Evolutionary conservation across 2,329 filamentous ascomycete species (phyloP), one percentile per base, ranked within the genome.

Genomic region (Diplodia scrobiculata): DNA sequence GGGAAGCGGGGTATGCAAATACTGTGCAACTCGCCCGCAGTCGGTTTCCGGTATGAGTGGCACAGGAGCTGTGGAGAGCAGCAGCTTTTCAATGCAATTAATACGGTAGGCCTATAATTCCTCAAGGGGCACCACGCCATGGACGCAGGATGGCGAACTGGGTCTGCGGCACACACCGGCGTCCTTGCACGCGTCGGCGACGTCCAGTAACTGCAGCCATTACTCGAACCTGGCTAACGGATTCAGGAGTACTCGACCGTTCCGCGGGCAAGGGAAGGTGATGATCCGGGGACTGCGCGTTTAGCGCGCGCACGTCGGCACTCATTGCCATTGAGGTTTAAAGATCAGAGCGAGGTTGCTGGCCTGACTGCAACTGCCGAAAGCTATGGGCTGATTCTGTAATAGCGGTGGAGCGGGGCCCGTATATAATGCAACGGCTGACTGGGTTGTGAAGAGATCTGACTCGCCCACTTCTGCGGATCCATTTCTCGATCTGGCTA

Each of bases 351-450:
- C 41, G 29, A 27, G 2, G 38, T 6, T 29, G 51, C n/a, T 11
- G 5, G 55, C 55, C 41, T 60, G 58, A 27, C 14, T 10, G n/a
- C 58, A 50, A 62, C 11, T 62, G 41, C 58, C 58, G 58, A 50
- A 32, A 7, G 29, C 27, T 25, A n/a, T 62, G 58, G 48, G 27
- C 58, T 62, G 58, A 50, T 50, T 48, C 21, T 36, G 48, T 34
- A 14, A 36, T 27, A 62, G 27, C n/a, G 21, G 58, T 62, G 58
- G 58, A 38, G 45, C 38, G 34, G 4, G 25, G 29, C 29, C 38
- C 47, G 55, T 41, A 60, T 59, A 10, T n/a, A 34, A 11, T 60
- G 25, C 29, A 32, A 32, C 27, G 29, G 51, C 13, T 25, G 34
- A 10, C 34, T 10, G 9, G 9, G 34, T 21, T 14, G 4, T 4